Conservation (phyloP, 140 eudicot species). For the Ambrosia hybrid region DNA sequence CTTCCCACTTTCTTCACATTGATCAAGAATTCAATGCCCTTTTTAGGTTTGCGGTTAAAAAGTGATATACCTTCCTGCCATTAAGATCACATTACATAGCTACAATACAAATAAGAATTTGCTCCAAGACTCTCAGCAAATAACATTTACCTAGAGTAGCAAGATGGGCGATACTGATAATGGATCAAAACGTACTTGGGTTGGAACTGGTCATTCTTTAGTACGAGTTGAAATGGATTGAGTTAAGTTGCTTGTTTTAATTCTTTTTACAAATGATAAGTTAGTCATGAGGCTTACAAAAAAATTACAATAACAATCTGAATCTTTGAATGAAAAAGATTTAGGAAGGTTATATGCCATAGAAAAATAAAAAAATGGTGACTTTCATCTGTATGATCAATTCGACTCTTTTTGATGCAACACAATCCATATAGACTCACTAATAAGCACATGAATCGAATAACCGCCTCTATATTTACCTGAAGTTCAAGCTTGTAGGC, state of each 20-base stretch:
- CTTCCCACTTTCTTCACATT: conserved; percentile 86
- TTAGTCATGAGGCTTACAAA: background rate
- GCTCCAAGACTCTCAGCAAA: conserved; percentile 14
- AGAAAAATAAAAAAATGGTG: background rate
- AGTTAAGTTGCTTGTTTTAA: background rate
- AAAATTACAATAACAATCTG: background rate
- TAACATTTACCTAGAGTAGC: conserved; percentile 14
- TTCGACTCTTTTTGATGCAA: background rate
- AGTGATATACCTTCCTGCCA: conserved; percentile 99
- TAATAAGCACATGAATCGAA: background rate
- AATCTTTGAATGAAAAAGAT: background rate
- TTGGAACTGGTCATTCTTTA: background rate
- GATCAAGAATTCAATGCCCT: conserved; percentile 87
- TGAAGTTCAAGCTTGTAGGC: conserved; percentile 99
- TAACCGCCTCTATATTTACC: conserved; percentile 42
- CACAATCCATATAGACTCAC: background rate
- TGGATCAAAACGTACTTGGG: background rate
- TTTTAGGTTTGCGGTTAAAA: conserved; percentile 86
- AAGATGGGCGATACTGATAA: conserved; percentile 11
- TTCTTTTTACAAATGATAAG: background rate
- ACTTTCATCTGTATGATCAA: background rate
- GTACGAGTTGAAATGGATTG: background rate
- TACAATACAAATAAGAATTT: conserved; percentile 15
- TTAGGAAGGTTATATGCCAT: background rate
- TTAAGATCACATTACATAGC: conserved; percentile 37